Percentiles rank a stretch among this genome's conserved stretches.
Evolutionary conservation across 2,329 filamentous ascomycete genomes (phyloP).

Genomic region (Paramyrothecium sp.): DNA sequence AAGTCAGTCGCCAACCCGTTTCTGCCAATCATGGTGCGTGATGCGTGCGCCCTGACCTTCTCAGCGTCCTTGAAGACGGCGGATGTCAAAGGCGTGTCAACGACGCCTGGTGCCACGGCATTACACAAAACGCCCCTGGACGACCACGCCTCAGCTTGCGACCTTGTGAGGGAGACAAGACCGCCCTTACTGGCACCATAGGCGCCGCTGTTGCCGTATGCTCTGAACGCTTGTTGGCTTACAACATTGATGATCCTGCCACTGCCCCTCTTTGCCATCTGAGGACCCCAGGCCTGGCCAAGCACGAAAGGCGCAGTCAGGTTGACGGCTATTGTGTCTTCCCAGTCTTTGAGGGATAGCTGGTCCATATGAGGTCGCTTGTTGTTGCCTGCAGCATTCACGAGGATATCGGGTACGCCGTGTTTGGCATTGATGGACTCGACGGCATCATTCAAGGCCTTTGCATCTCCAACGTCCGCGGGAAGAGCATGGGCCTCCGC

Average conservation of each 20-base stretch:
- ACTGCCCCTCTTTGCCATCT: conserved; percentile 26
- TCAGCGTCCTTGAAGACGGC: conserved; percentile 17
- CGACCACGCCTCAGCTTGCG: conserved; percentile 34
- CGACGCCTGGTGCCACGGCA: conserved; percentile 28
- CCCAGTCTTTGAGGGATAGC: conserved; percentile 24
- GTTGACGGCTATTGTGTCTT: conserved; percentile 27
- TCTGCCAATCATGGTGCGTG: conserved; percentile 25
- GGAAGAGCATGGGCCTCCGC: conserved; percentile 18
- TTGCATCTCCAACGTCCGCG: conserved; percentile 13
- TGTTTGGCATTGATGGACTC: conserved; percentile 16
- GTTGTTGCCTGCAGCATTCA: conserved; percentile 30
- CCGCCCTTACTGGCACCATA: conserved; percentile 31
- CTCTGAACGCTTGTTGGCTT: conserved; percentile 29
- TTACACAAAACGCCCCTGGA: conserved; percentile 28
- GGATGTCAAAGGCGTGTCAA: conserved; percentile 23
- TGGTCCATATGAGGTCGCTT: conserved; percentile 25
- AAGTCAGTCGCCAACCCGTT: conserved; percentile 30
- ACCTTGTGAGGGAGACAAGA: conserved; percentile 26
- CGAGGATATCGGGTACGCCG: conserved; percentile 27
- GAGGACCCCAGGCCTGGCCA: conserved; percentile 27
- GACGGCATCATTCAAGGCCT: conserved; percentile 11
- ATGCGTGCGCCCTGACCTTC: conserved; percentile 19
- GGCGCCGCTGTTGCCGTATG: conserved; percentile 29
- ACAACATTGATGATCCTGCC: conserved; percentile 32
- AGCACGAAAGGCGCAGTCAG: conserved; percentile 29